A percentile compares a stretch with the other conserved stretches of the same genome.
These are phyloP conservation scores for Trypanosoma cruzi DNA, from an alignment of 208 protist genomes.

Conservation along the genomic window DNA sequence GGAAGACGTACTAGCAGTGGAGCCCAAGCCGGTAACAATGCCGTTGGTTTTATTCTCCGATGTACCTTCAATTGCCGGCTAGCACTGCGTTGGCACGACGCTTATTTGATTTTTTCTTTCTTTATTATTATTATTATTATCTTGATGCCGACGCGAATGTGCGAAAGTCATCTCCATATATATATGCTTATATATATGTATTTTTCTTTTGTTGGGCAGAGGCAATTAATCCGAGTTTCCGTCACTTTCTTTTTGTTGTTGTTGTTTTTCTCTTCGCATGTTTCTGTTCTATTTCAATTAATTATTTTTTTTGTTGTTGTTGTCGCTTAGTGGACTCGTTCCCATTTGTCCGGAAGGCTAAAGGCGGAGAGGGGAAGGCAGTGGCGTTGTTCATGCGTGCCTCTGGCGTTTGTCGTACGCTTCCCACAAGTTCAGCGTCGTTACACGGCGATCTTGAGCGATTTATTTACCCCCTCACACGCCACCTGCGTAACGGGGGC, in stretches of 20 bases:
- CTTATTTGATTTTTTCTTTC: neutral
- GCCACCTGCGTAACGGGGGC: constrained; percentile 1
- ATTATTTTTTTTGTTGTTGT: neutral
- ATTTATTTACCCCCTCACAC: constrained; percentile 27
- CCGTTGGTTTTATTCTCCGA: constrained; percentile 30
- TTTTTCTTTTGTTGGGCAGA: neutral
- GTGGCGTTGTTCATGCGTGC: neutral
- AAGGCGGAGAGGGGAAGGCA: neutral
- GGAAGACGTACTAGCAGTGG: constrained; percentile 49
- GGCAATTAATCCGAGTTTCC: too few species aligned
- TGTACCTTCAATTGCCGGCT: constrained; percentile 23
- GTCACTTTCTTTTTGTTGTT: neutral
- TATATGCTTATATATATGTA: neutral
- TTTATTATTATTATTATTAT: too few species aligned
- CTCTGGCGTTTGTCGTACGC: neutral
- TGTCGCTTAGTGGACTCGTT: neutral
- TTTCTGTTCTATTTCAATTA: too few species aligned
- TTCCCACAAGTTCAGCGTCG: neutral
- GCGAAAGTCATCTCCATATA: too few species aligned
- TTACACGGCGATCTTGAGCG: constrained; percentile 20
- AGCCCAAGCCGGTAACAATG: constrained; percentile 37
- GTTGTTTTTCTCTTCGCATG: neutral
- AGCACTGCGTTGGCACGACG: neutral
- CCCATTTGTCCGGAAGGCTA: neutral
- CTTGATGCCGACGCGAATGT: too few species aligned